Base-by-base conservation (phyloP, 2,329 filamentous ascomycete species). In the Pseudopithomyces maydicus region DNA sequence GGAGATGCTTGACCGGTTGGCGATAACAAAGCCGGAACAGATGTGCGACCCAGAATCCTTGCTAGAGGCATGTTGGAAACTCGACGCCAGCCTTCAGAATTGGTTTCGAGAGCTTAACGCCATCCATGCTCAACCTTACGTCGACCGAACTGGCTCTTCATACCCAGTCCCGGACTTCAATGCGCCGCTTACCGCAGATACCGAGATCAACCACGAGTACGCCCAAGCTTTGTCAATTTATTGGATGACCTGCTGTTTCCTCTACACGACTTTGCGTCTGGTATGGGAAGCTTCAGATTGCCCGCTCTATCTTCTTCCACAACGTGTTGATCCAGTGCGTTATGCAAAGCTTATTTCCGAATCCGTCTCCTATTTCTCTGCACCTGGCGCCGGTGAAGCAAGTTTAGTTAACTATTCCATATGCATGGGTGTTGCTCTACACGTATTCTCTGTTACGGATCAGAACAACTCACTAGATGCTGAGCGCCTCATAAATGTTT, bases 171-270 rank as follows among this genome's bases (percentile, higher is more conserved):
- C 38, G 22, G 26, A 44, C 20, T 36, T 52, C 39, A 19, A 43
- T 20, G 10, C 7, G 4, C 50, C 50, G 15, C 50, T 52, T 10
- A 26, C 17, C 14, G 50, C 39, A n/a, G 26, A 44, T 1, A 23
- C 50, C 6, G 32, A 26, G 17, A 52, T 45, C n/a, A 45, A 35
- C 22, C n/a, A 33, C 19, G 29, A 36, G 14, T 14, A 44, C 7
- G 50, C 50, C 20, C 50, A 52, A n/a, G 50, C 50, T 8, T 41
- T 52, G 10, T 44, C 50, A 3, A 15, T 52, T n/a, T 52, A 52
- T 19, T 52, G 39, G 39, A 44, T 36, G 29, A 36, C 32, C 12
- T 45, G 50, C 29, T 19, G 41, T 36, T 52, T 35, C 20, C 17
- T 44, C n/a, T 23, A 52, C 19, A 36, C 50, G 17, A 45, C 29